phyloP scores from a whole-genome alignment of 768 basidiomycete genomes.

The Fomitopsis serialis region DNA sequence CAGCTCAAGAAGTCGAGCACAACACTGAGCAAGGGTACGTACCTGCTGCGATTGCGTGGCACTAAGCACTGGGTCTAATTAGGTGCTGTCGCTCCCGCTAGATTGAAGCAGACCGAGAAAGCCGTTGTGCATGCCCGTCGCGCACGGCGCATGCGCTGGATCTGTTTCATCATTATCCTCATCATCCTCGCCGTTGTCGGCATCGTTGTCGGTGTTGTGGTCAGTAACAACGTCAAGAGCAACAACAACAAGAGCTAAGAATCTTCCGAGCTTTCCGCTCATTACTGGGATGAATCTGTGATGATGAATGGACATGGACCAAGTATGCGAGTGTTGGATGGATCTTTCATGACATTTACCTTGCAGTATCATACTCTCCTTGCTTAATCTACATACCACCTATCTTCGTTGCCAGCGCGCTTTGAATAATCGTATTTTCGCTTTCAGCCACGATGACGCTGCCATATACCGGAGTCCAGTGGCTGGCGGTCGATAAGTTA shows the following conservation, averaged over 20 bases:
- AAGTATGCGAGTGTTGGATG: not conserved
- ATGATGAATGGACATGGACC: not conserved
- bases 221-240: conserved; percentile 14
- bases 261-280: not conserved
- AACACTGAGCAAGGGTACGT: conserved; percentile 72
- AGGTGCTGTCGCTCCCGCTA: conserved; percentile 21
- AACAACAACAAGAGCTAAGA: conserved; percentile 4
- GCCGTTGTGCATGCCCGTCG: conserved; percentile 65
- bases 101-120: conserved; percentile 54
- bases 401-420: not conserved
- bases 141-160: conserved; percentile 81
- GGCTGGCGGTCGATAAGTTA: no score
- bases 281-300: not conserved
- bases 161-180: conserved; percentile 68
- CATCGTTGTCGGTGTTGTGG: conserved; percentile 47
- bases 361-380: not conserved
- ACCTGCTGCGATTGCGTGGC: not conserved
- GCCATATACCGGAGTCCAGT: no score
- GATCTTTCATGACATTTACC: not conserved
- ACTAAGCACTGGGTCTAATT: not conserved
- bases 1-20: conserved; percentile 54
- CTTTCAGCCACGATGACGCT: no score
- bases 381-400: not conserved
- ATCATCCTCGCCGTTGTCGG: conserved; percentile 52
- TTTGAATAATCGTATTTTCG: not conserved